These are phyloP conservation scores for Plenodomus lindquistii DNA, from an alignment of 2,329 filamentous ascomycete species.

Conservation along the genomic window DNA sequence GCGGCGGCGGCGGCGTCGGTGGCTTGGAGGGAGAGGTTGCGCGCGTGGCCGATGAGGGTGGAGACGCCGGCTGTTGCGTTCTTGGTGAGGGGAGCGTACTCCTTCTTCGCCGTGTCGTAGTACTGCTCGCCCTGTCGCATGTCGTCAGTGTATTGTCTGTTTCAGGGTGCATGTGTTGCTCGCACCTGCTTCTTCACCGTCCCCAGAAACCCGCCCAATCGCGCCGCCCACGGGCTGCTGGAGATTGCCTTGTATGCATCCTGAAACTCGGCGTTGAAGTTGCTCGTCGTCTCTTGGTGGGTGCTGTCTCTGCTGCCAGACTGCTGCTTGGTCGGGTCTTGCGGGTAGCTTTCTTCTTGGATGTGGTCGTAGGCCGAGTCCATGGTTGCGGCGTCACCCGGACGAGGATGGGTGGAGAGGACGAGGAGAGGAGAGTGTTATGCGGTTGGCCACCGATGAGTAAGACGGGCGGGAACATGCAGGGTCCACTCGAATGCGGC, in stretches of 20 bases:
- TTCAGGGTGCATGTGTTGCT: constrained; percentile 4
- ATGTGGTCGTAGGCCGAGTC: constrained; percentile 98
- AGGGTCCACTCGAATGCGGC: neutral
- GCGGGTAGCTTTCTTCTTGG: constrained; percentile 71
- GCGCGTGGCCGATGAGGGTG: constrained; percentile 73
- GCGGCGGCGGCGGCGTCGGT: constrained; percentile 25
- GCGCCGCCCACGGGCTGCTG: constrained; percentile 85
- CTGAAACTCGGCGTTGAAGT: constrained; percentile 85
- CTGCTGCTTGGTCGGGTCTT: constrained; percentile 55
- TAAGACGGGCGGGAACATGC: constrained; percentile 5
- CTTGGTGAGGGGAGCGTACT: constrained; percentile 76
- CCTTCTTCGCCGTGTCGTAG: constrained; percentile 79
- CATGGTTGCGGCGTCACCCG: constrained; percentile 58
- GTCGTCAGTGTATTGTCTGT: constrained; percentile 6
- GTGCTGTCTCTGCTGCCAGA: constrained; percentile 51
- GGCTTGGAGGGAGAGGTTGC: constrained; percentile 66
- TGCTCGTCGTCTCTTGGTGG: constrained; percentile 41
- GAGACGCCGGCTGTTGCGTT: constrained; percentile 82
- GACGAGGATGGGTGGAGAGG: constrained; percentile 3
- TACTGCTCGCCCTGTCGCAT: constrained; percentile 74
- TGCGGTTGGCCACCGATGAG: constrained; percentile 10
- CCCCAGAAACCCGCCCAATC: constrained; percentile 84
- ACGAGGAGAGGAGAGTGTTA: neutral
- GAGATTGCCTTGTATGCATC: constrained; percentile 95
- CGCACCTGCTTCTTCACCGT: constrained; percentile 89